Evolutionary conservation across 192 early-diverging fungal species (phyloP), one percentile per base, ranked within the genome.

Genomic region (Geranomyces variabilis): DNA sequence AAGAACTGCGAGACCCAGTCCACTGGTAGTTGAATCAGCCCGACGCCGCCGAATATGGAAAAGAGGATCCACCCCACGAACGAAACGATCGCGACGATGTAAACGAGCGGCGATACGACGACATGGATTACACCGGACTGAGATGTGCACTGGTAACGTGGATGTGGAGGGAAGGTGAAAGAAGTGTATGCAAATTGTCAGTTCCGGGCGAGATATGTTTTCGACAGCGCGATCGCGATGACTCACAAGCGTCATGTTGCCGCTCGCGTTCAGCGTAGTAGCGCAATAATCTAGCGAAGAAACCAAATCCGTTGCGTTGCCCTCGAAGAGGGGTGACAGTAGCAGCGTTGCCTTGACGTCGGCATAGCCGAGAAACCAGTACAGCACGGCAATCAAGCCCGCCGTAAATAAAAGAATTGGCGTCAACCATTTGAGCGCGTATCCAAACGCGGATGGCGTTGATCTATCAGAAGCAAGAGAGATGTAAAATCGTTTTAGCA

Each of bases 61-160:
- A 88, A 86, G 19, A 86, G 62, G 33, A 86, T 49, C 86, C 85
- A 88, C 14, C 87, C 87, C 22, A 80, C 60, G 15, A 88, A 72
- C 0, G 81, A 73, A 8, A 83, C 74, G 22, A 87, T 70, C 28
- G 87, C 87, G 29, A 88, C 75, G 9, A 84, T 80, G 69, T 84
- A 88, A 17, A 88, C 83, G 13, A 84, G 65, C 45, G 72, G 69
- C 1, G 81, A 83, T 12, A 88, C 86, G 30, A 51, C 53, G 15
- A 84, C 79, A 51, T 81, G 78, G 26, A 78, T 69, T 13, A 58
- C 47, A 6, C 80, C 80, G 5, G 66, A n/a, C 46, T 66, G 71
- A 10, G 13, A 22, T 68, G 41, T 51, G 64, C 80, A 79, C 78
- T 79, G 48, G 28, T 13, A 64, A 36, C 22, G 24, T 55, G 29